A percentile compares a stretch with the other conserved stretches of the same genome.
phyloP scores from a whole-genome alignment of 192 early-diverging fungal species.

The Anaeromyces robustus region DNA sequence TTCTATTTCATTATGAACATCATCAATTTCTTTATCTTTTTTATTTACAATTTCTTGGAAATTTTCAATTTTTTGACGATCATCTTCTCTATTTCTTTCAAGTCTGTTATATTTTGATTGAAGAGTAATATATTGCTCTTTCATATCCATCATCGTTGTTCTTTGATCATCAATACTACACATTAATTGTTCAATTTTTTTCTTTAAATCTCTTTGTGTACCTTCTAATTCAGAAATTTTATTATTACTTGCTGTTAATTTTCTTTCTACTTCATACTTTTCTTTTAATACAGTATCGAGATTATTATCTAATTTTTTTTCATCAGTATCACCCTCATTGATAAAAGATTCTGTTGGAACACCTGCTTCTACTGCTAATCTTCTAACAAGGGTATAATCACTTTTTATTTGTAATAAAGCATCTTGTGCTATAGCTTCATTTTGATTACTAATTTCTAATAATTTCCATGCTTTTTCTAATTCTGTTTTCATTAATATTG shows the following conservation, averaged over 20 bases:
- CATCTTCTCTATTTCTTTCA: background rate
- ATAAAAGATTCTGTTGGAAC: background rate
- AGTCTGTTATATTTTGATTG: background rate
- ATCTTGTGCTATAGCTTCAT: background rate
- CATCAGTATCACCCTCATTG: background rate
- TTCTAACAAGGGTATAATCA: background rate
- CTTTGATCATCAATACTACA: background rate
- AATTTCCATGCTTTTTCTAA: constrained; percentile 37
- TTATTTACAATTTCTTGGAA: background rate
- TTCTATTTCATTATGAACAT: background rate
- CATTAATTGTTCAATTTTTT: background rate
- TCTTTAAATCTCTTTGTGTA: background rate
- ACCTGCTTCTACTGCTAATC: background rate
- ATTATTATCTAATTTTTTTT: background rate
- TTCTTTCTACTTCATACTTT: background rate
- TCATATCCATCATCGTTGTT: background rate
- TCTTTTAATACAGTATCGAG: background rate
- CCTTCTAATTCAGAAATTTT: background rate
- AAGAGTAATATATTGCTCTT: background rate
- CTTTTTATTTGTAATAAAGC: background rate
- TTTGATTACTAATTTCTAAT: constrained; percentile 17
- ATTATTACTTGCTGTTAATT: background rate
- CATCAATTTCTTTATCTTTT: background rate
- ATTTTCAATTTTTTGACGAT: background rate
- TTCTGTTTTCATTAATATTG: constrained; percentile 29